Base-by-base conservation (phyloP, 257 asterid genomes). In the Scutellaria galericulata region DNA sequence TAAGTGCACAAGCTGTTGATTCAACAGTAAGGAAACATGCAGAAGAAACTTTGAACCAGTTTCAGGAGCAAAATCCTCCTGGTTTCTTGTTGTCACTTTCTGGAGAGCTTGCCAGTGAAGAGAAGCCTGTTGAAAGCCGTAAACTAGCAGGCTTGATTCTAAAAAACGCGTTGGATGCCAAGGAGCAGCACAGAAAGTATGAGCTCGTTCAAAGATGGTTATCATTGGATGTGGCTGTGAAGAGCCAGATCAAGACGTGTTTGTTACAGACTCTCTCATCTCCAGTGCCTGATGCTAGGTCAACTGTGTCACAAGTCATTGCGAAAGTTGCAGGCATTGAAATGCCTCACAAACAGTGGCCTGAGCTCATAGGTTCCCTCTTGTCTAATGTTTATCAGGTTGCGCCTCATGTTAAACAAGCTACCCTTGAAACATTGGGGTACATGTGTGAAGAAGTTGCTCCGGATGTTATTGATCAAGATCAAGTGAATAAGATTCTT, bases 241-340 rank as follows among this genome's bases (percentile, higher is more conserved):
- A 82, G 76, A 78, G 80, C 74, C 88, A 83, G 70, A 86, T 86
- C 48, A 86, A 72, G 79, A 65, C 85, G 64, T 79, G 77, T 81
- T 58, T 86, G 70, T 66, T 86, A 52, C 83, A 77, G 74, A 82
- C 91, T 52, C 85, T 83, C 47, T 56, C 87, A 0, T 86, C 88
- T 48, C 76, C 77, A 8, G 67, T 73, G 2, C 45, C 83, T 66
- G 88, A 83, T 77, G 91, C 88, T 8, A 73, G 91, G 63, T 83
- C 91, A 46, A 86, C 91, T 18, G 86, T 87, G 18, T 86, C 88
- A 59, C 88, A 86, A 76, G 91, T 86, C 56, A 69, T 78, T 76
- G 88, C 91, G 9, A 86, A 86, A 77, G 81, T 86, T 63, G 88
- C 91, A 12, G 88, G 88, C 71, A 86, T 86, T 75, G 91, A 86